Conservation (phyloP, 1,284 basidiomycete genomes). For the Anthracocystis setariae region DNA sequence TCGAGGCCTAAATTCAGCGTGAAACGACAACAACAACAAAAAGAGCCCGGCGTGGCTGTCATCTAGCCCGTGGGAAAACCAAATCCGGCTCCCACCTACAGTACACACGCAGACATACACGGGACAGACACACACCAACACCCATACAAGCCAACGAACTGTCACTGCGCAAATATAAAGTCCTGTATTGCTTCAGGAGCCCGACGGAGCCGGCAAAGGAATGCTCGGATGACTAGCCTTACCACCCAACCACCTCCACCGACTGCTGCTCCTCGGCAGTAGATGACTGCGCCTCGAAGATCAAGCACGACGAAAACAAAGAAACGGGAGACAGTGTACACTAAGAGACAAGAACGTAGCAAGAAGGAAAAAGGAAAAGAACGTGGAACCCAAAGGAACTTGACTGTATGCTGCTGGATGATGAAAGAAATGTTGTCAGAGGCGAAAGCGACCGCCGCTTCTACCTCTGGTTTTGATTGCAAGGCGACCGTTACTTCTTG, state of each 20-base stretch:
- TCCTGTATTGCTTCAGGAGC: not conserved
- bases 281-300: not conserved
- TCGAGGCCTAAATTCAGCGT: too few relatives aligned
- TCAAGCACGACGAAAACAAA: slow-evolving; percentile 14
- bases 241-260: slow-evolving; percentile 8
- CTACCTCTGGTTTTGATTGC: slow-evolving; percentile 3
- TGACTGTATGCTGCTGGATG: slow-evolving; percentile 27
- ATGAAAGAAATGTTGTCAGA: slow-evolving; percentile 1
- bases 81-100: not conserved
- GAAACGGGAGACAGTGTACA: slow-evolving; percentile 31
- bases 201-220: not conserved
- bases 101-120: too few relatives aligned
- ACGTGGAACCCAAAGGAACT: slow-evolving; percentile 15
- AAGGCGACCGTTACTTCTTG: slow-evolving; percentile 33
- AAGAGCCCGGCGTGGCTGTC: too few relatives aligned
- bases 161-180: slow-evolving; percentile 3
- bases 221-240: slow-evolving; percentile 35
- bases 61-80: not conserved
- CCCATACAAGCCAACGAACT: not conserved
- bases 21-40: too few relatives aligned
- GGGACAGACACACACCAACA: slow-evolving; percentile 1
- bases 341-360: slow-evolving; percentile 14
- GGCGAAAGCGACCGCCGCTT: slow-evolving; percentile 4
- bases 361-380: slow-evolving; percentile 2
- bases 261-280: not conserved